Conservation (phyloP, 805 yeast genomes). For the Cyberlindnera galapagoensis region DNA sequence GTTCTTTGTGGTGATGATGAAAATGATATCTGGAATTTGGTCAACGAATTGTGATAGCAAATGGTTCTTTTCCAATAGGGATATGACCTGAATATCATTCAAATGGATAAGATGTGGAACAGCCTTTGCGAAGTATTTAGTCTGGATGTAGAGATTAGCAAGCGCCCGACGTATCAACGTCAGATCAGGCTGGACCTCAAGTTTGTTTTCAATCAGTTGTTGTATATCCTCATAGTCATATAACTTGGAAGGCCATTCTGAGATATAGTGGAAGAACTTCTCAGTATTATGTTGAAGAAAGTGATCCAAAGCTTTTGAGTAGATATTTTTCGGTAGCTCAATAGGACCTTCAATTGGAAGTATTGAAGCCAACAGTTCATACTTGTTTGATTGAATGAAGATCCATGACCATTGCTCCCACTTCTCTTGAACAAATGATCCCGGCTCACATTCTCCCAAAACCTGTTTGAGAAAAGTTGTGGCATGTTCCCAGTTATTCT, state of each 20-base stretch:
- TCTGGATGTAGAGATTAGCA: constrained; percentile 47
- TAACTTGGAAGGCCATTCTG: constrained; percentile 51
- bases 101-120: constrained; percentile 54
- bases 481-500: constrained; percentile 50
- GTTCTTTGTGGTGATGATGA: constrained; percentile 32
- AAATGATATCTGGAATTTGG: constrained; percentile 45
- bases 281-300: constrained; percentile 15
- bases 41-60: constrained; percentile 44
- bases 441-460: constrained; percentile 22
- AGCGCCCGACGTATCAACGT: constrained; percentile 36
- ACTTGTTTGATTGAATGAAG: constrained; percentile 43
- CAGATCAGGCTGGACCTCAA: constrained; percentile 28
- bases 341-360: constrained; percentile 45
- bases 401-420: constrained; percentile 64
- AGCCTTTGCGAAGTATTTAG: constrained; percentile 56
- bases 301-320: constrained; percentile 35
- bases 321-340: constrained; percentile 30
- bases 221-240: constrained; percentile 43
- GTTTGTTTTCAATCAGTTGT: constrained; percentile 32
- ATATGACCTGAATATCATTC: constrained; percentile 47
- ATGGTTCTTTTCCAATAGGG: constrained; percentile 57
- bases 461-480: constrained; percentile 41
- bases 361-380: constrained; percentile 38
- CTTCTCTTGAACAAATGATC: constrained; percentile 28
- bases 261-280: constrained; percentile 36